These are phyloP conservation scores for Pyrenopolyporus hunteri DNA, from an alignment of 495 filamentous ascomycete species.

Conservation along the genomic window DNA sequence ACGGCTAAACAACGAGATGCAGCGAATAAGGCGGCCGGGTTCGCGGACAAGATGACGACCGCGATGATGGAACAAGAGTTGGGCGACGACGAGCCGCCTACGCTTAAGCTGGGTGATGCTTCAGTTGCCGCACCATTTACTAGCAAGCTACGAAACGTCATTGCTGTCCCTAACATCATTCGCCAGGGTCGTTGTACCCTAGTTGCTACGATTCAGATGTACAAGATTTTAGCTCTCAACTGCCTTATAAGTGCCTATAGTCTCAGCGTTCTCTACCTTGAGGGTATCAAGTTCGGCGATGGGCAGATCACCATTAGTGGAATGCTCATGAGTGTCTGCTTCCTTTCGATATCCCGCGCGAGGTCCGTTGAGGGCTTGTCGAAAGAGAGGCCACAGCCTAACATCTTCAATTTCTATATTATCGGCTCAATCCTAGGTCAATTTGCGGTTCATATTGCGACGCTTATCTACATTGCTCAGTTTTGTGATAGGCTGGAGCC, in stretches of 20 bases:
- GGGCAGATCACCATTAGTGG: conserved; percentile 98
- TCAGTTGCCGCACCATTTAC: conserved; percentile 98
- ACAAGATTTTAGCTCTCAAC: conserved; percentile 98
- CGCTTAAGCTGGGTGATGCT: conserved; percentile 96
- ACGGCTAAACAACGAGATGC: conserved; percentile 68
- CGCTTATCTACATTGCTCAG: conserved; percentile 90
- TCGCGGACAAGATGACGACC: conserved; percentile 86
- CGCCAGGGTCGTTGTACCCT: conserved; percentile 96
- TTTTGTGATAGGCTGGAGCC: conserved; percentile 84
- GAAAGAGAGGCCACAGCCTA: conserved; percentile 96
- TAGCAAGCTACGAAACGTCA: conserved; percentile 94
- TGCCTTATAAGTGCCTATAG: conserved; percentile 99
- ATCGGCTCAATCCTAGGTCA: conserved; percentile 97
- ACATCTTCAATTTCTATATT: conserved; percentile 99
- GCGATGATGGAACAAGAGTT: conserved; percentile 91
- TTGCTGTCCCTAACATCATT: conserved; percentile 98
- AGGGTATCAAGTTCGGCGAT: conserved; percentile 99
- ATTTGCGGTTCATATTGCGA: conserved; percentile 94
- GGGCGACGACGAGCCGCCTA: conserved; percentile 88
- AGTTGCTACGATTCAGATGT: conserved; percentile 99
- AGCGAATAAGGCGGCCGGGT: conserved; percentile 70
- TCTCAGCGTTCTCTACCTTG: conserved; percentile 92
- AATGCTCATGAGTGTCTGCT: conserved; percentile 99
- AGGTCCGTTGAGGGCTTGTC: conserved; percentile 93
- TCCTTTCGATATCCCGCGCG: conserved; percentile 93